Percentiles rank a stretch among this genome's conserved stretches.
Conservation (phyloP, 176 grass and related monocot species). For the Stipa capillata region DNA sequence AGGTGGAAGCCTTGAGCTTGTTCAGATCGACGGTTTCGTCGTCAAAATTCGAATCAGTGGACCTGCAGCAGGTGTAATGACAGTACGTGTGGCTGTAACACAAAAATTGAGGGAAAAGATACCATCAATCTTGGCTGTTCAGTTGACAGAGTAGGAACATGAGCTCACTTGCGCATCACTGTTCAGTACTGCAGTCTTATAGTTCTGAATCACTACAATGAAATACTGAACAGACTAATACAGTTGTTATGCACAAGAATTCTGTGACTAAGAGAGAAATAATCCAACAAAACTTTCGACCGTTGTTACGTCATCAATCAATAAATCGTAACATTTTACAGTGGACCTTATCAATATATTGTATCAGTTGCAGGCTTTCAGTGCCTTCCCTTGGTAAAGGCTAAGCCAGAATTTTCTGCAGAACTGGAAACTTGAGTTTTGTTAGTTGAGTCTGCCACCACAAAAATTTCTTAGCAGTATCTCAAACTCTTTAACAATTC, state of each 20-base stretch:
- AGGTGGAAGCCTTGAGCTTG: constrained; percentile 68
- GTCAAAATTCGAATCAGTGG: constrained; percentile 77
- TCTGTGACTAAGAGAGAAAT: not conserved
- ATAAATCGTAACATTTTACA: not conserved
- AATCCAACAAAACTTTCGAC: not conserved
- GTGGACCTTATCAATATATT: not conserved
- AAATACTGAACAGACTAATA: not conserved
- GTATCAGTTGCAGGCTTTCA: not conserved
- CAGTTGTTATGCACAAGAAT: not conserved
- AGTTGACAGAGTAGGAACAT: constrained; percentile 62
- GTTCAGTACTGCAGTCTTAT: not conserved
- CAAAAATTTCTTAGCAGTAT: not conserved
- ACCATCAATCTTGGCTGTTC: constrained; percentile 82
- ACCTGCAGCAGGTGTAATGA: constrained; percentile 89
- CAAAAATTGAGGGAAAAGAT: constrained; percentile 97
- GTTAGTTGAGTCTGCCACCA: not conserved
- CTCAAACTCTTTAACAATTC: not conserved
- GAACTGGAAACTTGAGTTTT: not conserved
- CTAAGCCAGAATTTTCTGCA: not conserved
- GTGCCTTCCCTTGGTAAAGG: not conserved
- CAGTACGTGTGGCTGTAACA: constrained; percentile 80
- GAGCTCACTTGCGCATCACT: not conserved
- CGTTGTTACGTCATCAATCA: not conserved
- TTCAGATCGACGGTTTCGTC: constrained; percentile 53
- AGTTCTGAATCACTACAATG: not conserved